These are phyloP conservation scores for Aleurites moluccanus DNA, from an alignment of 441 rosid genomes.

Conservation along the genomic window DNA sequence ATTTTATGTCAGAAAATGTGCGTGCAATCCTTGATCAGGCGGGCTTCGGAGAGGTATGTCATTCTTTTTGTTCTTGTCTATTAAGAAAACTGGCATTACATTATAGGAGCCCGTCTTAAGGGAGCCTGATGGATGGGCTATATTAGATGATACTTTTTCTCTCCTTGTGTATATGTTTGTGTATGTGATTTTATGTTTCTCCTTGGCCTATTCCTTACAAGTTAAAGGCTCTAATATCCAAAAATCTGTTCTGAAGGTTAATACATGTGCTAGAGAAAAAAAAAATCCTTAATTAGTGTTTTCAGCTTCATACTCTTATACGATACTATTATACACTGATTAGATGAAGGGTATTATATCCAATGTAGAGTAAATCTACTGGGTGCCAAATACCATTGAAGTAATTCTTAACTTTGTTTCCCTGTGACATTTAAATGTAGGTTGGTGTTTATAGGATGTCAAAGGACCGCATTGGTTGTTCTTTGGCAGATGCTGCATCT, in stretches of 20 bases:
- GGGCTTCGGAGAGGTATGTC: slow-evolving; percentile 68
- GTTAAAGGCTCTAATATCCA: not conserved
- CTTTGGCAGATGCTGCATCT: slow-evolving; percentile 95
- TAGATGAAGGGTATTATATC: not conserved
- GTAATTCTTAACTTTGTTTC: slow-evolving; percentile 19
- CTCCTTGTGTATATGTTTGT: too few species aligned
- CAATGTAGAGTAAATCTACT: not conserved
- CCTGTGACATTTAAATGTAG: slow-evolving; percentile 38
- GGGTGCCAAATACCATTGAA: not conserved
- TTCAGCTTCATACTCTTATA: not conserved
- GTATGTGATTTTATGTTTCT: too few species aligned
- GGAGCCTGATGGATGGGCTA: too few species aligned
- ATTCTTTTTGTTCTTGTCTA: not conserved
- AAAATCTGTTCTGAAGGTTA: not conserved
- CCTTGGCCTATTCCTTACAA: not conserved
- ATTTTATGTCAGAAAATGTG: slow-evolving; percentile 97
- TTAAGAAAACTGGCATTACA: not conserved
- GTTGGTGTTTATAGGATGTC: slow-evolving; percentile 96
- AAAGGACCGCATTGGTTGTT: slow-evolving; percentile 83
- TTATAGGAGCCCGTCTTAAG: not conserved
- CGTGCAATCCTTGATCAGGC: slow-evolving; percentile 97
- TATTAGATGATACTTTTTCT: too few species aligned
- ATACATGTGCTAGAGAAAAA: too few species aligned
- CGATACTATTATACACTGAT: too few species aligned
- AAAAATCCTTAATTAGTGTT: not conserved